A percentile compares a stretch with the other conserved stretches of the same genome.
phyloP scores from a whole-genome alignment of 2,329 filamentous ascomycete species.

The Trichophyton benhamiae region DNA sequence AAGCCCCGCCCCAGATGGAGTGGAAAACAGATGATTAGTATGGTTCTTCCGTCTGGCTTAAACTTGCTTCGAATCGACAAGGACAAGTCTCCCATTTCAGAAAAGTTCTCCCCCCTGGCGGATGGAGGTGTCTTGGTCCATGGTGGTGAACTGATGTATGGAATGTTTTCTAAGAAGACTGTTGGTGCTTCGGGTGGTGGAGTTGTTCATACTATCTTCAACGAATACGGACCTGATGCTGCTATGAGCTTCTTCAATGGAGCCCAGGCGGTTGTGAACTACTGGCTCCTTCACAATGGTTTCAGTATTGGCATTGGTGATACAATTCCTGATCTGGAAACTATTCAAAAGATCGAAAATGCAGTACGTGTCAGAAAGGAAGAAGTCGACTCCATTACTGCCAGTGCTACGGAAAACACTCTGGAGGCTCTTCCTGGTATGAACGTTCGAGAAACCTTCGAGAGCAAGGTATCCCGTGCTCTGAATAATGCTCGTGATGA shows the following conservation, averaged over 20 bases:
- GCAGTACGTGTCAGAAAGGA: slow-evolving; percentile 72
- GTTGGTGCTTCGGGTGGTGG: slow-evolving; percentile 82
- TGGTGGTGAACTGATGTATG: slow-evolving; percentile 79
- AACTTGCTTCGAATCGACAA: slow-evolving; percentile 58
- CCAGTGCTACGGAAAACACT: slow-evolving; percentile 67
- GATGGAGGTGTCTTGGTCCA: slow-evolving; percentile 76
- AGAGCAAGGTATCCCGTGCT: slow-evolving; percentile 89
- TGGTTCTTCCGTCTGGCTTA: slow-evolving; percentile 78
- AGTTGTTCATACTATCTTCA: slow-evolving; percentile 92
- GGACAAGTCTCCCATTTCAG: slow-evolving; percentile 43
- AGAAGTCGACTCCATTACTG: slow-evolving; percentile 64
- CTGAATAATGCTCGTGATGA: slow-evolving; percentile 93
- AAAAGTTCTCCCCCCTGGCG: slow-evolving; percentile 48
- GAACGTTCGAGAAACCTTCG: slow-evolving; percentile 96
- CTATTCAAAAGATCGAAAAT: slow-evolving; percentile 71
- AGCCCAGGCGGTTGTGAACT: slow-evolving; percentile 85
- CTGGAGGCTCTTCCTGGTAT: slow-evolving; percentile 93
- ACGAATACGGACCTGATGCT: slow-evolving; percentile 74
- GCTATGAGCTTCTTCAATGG: slow-evolving; percentile 95
- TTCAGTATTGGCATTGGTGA: slow-evolving; percentile 98
- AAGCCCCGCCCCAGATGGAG: slow-evolving; percentile 93
- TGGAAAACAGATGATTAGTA: slow-evolving; percentile 91
- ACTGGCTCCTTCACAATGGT: slow-evolving; percentile 92
- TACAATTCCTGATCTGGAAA: slow-evolving; percentile 78
- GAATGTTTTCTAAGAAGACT: slow-evolving; percentile 83